Base-by-base conservation (phyloP, 225 moss, liverwort and hornwort species). In the Bryoerythrophyllum caledonicum region DNA sequence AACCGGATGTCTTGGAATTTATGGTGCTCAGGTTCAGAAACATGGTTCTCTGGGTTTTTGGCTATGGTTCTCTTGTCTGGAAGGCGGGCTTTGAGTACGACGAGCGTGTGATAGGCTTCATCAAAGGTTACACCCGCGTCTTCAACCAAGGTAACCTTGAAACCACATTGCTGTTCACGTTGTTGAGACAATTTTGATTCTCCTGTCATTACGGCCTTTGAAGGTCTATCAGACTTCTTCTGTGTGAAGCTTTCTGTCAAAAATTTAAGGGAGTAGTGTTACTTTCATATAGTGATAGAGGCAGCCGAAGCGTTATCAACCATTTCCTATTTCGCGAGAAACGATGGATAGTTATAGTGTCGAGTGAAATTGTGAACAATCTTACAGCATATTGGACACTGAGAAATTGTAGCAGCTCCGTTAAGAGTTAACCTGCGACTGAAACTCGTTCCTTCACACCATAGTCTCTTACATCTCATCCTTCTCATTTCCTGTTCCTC, bases 21-120 rank as follows among this genome's bases (percentile, higher is more conserved):
- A 54, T 65, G 23, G 38, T 46, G n/a, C 24, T 1, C 77, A 80
- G 84, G 43, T 74, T 63, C 40, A 20, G 76, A 63, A 73, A 55
- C 35, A 84, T 86, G 86, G 86, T 86, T 65, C 83, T 86, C 13
- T 86, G 86, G 86, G 83, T 86, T 37, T 86, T 86, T 28, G 92
- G 86, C 74, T 92, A 92, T 64, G 92, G 92, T 51, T 92, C 92
- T 59, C 76, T 92, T 8, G 83, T 92, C 21, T 92, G 92, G 92
- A 89, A 87, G 74, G 80, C 92, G 17, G 88, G 87, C 24, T 92
- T 92, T 73, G 80, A 82, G 70, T 92, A 90, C 68, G 90, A 92
- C 40, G 90, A 92, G 55, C 79, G 90, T 24, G 65, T 92, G 23
- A 82, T 89, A 40, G 92, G 92, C 35, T 90, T 78, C 64, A 86